Evolutionary conservation across 2,329 filamentous ascomycete genomes (phyloP), one percentile per base, ranked within the genome.

Genomic region (Emergomyces pasteurianus): DNA sequence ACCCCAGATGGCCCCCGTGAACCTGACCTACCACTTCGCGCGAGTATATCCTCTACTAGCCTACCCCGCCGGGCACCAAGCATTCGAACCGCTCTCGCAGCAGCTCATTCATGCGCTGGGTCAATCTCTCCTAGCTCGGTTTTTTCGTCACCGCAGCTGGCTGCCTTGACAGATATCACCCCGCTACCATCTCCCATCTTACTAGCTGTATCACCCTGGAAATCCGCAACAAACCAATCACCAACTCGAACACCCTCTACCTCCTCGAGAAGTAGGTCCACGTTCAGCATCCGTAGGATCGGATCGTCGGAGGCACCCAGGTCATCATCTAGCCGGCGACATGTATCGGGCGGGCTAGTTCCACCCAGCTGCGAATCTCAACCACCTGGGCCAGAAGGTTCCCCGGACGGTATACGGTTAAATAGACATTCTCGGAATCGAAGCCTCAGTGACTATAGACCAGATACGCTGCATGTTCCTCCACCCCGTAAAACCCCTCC

Each of bases 381-480:
- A 18, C n/a, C 49, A 2, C 46, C 58, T 23, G 60, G 49, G 16
- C 53, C 54, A 6, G 63, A 60, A 40, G 55, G 49, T 7, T 61
- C 58, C 69, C 69, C 36, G 73, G 55, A 47, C 2, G 9, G 16
- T 43, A 26, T 21, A 7, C 73, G 21, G 64, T 64, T 12, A 67
- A 67, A 65, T 60, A 72, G 67, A 16, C 88, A 90, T 72, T 78
- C 79, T 14, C 83, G 89, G 62, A 91, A 94, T 72, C 83, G 92
- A 67, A 96, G 92, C 73, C 78, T 94, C 31, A 96, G 91, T 76
- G 92, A 96, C 65, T 96, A 95, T 73, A 81, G 85, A 0, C 90
- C 91, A 1, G 88, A 94, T 59, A 77, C 83, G 5, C 78, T 87
- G 65, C 80, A 85, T 50, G 81, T 88, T 57, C 81, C 86, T 0